Evolutionary conservation across 805 yeast species (phyloP).

Genomic region (Brettanomyces sp.): DNA sequence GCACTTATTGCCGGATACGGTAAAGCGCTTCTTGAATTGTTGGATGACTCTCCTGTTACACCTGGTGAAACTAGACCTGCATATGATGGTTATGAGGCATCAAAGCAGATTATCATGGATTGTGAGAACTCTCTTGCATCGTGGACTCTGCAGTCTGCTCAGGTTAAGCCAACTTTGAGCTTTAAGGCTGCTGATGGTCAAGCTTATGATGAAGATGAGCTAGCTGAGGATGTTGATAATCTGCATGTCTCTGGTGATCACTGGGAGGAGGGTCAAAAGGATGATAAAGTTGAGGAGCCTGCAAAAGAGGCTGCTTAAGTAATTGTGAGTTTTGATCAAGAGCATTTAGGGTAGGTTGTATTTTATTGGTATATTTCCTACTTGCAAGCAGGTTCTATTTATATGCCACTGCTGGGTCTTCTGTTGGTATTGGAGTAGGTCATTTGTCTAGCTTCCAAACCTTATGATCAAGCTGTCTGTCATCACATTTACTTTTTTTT

Average conservation of each 20-base stretch:
- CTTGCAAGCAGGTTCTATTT: background rate
- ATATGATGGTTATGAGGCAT: constrained; percentile 82
- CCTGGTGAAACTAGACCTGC: constrained; percentile 92
- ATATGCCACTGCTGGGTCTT: background rate
- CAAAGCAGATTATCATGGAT: constrained; percentile 78
- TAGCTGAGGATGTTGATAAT: constrained; percentile 35
- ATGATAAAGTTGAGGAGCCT: constrained; percentile 3
- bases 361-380: background rate
- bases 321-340: background rate
- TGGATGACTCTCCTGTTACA: constrained; percentile 78
- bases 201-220: constrained; percentile 47
- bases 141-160: constrained; percentile 80
- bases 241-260: constrained; percentile 44
- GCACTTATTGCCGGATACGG: constrained; percentile 87
- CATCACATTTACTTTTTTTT: too few species aligned
- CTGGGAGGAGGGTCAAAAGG: constrained; percentile 25
- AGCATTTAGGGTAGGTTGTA: background rate
- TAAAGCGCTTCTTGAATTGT: constrained; percentile 71
- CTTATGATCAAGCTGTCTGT: too few species aligned
- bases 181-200: constrained; percentile 38
- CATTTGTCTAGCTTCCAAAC: too few species aligned
- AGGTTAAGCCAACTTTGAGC: constrained; percentile 71
- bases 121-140: constrained; percentile 76
- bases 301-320: constrained; percentile 20
- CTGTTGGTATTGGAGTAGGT: too few species aligned